phyloP scores from a whole-genome alignment of 495 filamentous ascomycete genomes.

The Tuber borchii region DNA sequence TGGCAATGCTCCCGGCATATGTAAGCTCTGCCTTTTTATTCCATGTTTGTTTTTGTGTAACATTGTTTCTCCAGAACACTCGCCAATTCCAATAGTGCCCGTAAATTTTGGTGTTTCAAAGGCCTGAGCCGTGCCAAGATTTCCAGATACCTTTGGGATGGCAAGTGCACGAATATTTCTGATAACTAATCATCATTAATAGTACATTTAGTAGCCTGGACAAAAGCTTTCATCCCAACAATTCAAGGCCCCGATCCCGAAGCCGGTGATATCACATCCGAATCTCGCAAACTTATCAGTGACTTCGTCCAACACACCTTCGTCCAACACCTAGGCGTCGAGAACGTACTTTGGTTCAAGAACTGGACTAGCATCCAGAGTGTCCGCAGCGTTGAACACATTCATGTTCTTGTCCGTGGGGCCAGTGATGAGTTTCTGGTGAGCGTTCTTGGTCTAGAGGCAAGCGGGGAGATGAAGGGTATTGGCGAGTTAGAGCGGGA shows the following conservation, averaged over 20 bases:
- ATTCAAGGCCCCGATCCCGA: constrained; percentile 43
- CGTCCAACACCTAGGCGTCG: constrained; percentile 52
- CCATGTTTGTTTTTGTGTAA: background rate
- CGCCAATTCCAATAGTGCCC: background rate
- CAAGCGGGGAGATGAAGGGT: constrained; percentile 9
- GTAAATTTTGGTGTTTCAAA: background rate
- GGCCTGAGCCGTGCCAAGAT: background rate
- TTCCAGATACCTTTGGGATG: background rate
- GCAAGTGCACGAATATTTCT: background rate
- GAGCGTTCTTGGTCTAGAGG: constrained; percentile 17
- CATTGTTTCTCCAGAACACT: background rate
- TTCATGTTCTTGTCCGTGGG: constrained; percentile 49
- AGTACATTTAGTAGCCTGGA: constrained; percentile 66
- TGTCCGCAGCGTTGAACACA: constrained; percentile 72
- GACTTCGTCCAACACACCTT: constrained; percentile 65
- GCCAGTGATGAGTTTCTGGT: constrained; percentile 26
- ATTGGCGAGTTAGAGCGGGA: constrained; percentile 33
- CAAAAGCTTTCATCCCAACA: constrained; percentile 53
- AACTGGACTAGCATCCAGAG: constrained; percentile 88
- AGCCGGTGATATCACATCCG: constrained; percentile 67
- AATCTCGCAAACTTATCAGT: constrained; percentile 56
- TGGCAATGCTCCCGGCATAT: constrained; percentile 61
- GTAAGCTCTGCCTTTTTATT: constrained; percentile 9
- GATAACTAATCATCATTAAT: constrained; percentile 15
- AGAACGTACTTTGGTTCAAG: constrained; percentile 83